Base-by-base conservation (phyloP, 1,139 yeast genomes). In the Geotrichum klebahnii region DNA sequence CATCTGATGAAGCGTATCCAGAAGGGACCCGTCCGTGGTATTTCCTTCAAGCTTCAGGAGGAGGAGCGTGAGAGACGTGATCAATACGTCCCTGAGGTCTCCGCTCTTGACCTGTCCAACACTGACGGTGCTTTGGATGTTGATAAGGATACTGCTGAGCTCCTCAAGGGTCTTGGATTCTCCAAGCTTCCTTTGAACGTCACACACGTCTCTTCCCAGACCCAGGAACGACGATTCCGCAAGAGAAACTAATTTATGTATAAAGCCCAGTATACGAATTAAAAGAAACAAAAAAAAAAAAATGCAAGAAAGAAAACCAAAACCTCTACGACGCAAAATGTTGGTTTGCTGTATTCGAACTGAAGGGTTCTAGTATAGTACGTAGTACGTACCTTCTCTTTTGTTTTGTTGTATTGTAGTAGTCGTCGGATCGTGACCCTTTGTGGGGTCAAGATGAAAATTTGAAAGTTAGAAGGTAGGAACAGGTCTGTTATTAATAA, bases 1-100 rank as follows among this genome's bases (percentile, higher is more conserved):
- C 99, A 92, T 79, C 84, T 92, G 79, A 94, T 92, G 98, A 90
- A 88, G 84, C 90, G 99, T 82, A 92, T 92, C 74, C 98, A 94
- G 81, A 92, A 92, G 84, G 99, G 99, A 73, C 98, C 99, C 81
- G 99, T 92, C 69, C 90, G 97, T 84, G 99, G 99, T 82, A 94
- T 92, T 69, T 92, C 98, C 70, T 92, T 92, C 96, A 94, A 94
- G 80, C 88, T 92, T 74, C 99, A 92, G 83, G 99, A 92, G 81
- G 99, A 92, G 81, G 99, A 94, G 84, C 92, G 98, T 84, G 99
- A 94, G 81, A 88, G 98, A 82, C 92, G 94, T 81, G 99, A 94
- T 79, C 98, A 94, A 81, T 94, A 90, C 79, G 98, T 94, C 71
- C 99, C 99, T 79, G 97, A 90, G 76, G 95, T 90, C 72, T 94